Conservation (phyloP, 2,329 filamentous ascomycete genomes). For the Leptographium flavum region DNA sequence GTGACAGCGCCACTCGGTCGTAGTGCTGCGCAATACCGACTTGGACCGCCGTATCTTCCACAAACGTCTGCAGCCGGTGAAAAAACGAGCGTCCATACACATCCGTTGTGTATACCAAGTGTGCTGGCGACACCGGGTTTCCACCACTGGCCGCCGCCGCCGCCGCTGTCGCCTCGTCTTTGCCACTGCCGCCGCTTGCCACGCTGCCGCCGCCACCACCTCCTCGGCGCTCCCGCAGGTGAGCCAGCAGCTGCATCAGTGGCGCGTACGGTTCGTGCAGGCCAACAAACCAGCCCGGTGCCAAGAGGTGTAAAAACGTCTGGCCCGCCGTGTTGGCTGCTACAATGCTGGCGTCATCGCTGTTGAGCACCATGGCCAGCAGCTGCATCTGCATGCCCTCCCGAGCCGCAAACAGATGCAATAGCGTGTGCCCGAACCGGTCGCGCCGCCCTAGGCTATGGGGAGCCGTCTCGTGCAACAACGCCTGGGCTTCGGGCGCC, state of each 20-base stretch:
- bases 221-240: constrained; percentile 13
- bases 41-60: constrained; percentile 16
- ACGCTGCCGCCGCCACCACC: neutral
- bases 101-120: constrained; percentile 25
- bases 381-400: constrained; percentile 17
- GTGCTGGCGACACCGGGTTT: neutral
- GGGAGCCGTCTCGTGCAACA: constrained; percentile 11
- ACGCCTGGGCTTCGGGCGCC: constrained; percentile 14
- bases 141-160: neutral
- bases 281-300: constrained; percentile 19
- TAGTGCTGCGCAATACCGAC: constrained; percentile 21
- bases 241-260: constrained; percentile 15
- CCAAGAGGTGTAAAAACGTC: constrained; percentile 32
- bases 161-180: neutral
- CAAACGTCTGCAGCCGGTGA: constrained; percentile 24
- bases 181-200: neutral
- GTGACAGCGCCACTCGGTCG: constrained; percentile 18
- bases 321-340: constrained; percentile 30
- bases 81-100: constrained; percentile 39
- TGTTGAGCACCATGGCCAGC: constrained; percentile 12
- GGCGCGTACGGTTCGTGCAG: constrained; percentile 12
- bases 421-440: constrained; percentile 30
- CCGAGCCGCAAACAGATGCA: constrained; percentile 31
- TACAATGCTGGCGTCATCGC: constrained; percentile 11
- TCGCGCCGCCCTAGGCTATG: constrained; percentile 20